A percentile compares a stretch with the other conserved stretches of the same genome.
Conservation (phyloP, 2,329 filamentous ascomycete species). For the Penicillium sp. region DNA sequence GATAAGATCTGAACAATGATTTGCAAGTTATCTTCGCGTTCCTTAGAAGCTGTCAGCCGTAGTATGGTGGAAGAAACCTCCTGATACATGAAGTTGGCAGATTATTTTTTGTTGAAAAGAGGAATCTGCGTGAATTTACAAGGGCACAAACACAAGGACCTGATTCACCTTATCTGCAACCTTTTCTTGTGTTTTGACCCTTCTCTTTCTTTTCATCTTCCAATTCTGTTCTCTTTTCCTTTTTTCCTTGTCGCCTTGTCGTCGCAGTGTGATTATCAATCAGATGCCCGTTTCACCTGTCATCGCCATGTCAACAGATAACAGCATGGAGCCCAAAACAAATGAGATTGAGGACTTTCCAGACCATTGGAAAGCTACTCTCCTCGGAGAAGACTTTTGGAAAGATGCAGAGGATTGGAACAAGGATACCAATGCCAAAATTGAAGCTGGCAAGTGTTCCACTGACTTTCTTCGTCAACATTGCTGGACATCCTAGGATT, state of each 20-base stretch:
- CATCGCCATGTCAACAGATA: not conserved
- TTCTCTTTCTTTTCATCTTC: not conserved
- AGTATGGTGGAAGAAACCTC: not conserved
- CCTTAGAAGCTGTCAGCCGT: not conserved
- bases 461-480: not conserved
- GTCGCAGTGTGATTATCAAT: not conserved
- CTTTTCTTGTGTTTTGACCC: slow-evolving; percentile 1
- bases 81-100: not conserved
- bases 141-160: not conserved
- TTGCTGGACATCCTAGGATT: not conserved
- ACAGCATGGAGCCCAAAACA: slow-evolving; percentile 12
- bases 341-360: slow-evolving; percentile 28
- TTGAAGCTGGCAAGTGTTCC: slow-evolving; percentile 24
- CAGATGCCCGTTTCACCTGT: not conserved
- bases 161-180: not conserved
- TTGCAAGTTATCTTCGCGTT: not conserved
- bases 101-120: not conserved
- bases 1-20: not conserved
- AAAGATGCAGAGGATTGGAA: slow-evolving; percentile 30
- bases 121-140: not conserved
- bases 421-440: slow-evolving; percentile 21
- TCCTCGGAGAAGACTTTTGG: slow-evolving; percentile 37
- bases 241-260: not conserved
- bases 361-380: slow-evolving; percentile 31
- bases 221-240: not conserved